Evolutionary conservation across 352 stramenopile species (phyloP), one percentile per base, ranked within the genome.

Genomic region (Pythium dissotocum): DNA sequence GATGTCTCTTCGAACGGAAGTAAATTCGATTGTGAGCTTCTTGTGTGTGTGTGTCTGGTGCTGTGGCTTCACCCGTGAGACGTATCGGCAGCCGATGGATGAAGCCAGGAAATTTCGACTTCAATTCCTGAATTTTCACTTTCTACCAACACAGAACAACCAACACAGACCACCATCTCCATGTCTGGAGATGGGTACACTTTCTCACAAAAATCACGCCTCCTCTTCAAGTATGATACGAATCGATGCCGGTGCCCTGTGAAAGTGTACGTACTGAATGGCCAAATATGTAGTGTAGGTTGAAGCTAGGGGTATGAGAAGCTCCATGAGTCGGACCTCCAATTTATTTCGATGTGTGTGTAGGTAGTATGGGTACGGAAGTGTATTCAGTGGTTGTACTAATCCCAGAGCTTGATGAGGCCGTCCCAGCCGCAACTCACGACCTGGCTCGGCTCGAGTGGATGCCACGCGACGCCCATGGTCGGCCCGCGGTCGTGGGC

Each of bases 371-470:
- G 10, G 38, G 38, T 44, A 26, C 44, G 44, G 9, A 6, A 6
- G 24, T 53, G 46, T 53, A 53, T 53, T 53, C 12, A 48, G 9
- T 48, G 40, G n/a, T 32, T 49, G 42, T 49, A 58, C 61, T 97
- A 99, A 73, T 99, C 92, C 98, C 98, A 99, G 56, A 99, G 94
- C 80, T 99, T 99, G 72, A 99, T 99, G 48, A 98, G 82, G 0
- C 97, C 97, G 79, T 99, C 98, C 98, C 98, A 99, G 33, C 97
- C 97, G 72, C 97, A 99, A 28, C 91, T 98, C 63, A 99, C 97
- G 7, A 99, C 90, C 68, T 92, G 91, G 62, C 90, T 99, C 2
- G 96, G 87, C 71, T 99, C 94, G n/a, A 99, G 74, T 14, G 98
- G 98, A 81, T 99, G 97, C 98, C 98, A 99, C 8, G 91, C 80